Evolutionary conservation across 1,284 basidiomycete species (phyloP).

Genomic region (Tetrapyrgos nigripes): DNA sequence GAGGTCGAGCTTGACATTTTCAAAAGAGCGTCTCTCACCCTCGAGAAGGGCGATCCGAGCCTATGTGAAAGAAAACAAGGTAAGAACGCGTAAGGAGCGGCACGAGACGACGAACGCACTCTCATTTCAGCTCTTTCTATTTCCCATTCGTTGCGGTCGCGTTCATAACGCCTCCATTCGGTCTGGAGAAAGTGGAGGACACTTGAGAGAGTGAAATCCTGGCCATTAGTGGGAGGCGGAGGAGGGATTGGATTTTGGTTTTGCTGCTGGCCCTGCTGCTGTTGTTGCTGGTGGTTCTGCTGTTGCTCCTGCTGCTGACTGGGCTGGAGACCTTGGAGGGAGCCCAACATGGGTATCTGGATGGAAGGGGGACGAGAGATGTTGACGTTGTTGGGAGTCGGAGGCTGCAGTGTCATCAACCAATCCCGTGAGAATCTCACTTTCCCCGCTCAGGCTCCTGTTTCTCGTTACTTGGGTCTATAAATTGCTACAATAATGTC

Average conservation of each 20-base stretch:
- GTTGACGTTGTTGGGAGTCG: not conserved
- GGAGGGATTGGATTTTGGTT: constrained; percentile 67
- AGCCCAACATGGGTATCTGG: constrained; percentile 72
- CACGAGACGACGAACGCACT: constrained; percentile 59
- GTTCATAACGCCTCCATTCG: constrained; percentile 96
- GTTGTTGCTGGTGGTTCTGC: constrained; percentile 43
- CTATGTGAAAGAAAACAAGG: constrained; percentile 47
- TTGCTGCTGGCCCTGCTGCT: constrained; percentile 59
- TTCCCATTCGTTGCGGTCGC: constrained; percentile 99
- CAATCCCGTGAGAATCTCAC: no score
- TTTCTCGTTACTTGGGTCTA: no score
- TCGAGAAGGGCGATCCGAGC: constrained; percentile 97
- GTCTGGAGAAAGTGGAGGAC: constrained; percentile 98
- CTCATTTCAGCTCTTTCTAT: constrained; percentile 99
- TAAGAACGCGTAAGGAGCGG: constrained; percentile 21
- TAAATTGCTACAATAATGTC: no score
- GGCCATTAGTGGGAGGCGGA: constrained; percentile 78
- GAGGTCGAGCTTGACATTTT: constrained; percentile 96
- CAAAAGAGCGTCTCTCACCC: constrained; percentile 94
- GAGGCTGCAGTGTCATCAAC: constrained; percentile 5
- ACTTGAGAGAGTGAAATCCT: constrained; percentile 92
- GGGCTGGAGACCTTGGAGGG: constrained; percentile 65
- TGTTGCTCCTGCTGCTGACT: constrained; percentile 55
- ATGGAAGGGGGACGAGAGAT: constrained; percentile 39
- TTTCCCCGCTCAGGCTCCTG: no score